Base-by-base conservation (phyloP, 2,329 filamentous ascomycete genomes). In the Biscogniauxia mediterranea region DNA sequence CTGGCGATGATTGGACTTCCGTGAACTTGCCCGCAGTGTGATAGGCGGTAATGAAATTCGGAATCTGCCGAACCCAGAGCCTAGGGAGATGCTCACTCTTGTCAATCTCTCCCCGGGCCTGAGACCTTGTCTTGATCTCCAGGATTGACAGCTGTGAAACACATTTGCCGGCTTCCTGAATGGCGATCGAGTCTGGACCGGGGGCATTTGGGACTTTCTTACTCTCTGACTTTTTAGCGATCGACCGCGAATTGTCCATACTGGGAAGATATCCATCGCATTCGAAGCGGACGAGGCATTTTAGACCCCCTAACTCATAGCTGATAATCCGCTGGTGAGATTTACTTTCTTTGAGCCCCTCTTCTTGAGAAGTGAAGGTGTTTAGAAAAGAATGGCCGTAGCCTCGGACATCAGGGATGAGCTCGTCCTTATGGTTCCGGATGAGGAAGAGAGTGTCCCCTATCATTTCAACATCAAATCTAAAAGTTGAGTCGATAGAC, bases 251-350 rank as follows among this genome's bases (percentile, higher is more conserved):
- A 56, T 58, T 58, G 2, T 61, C 17, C 11, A 23, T 13, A 21
- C 49, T 38, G 20, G 49, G 11, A 8, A 62, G 38, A 53, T 69
- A 58, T 8, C 64, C 65, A 23, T 70, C 69, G 25, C 68, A 69
- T 42, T 70, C 68, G 28, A 67, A 71, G 19, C 68, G 67, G 32
- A 71, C 67, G 9, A 70, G 63, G 49, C 64, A 71, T 20, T 61
- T 66, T 54, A 70, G 54, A 15, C 61, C 65, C 8, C 56, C 59
- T 26, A 70, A 69, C 21, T 64, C 51, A 55, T 71, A 71, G 21
- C 64, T 66, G 17, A 70, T 54, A 49, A 71, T 59, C 15, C 68
- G 66, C 25, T 70, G 69, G 23, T 71, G 69, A 11, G 68, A 70
- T 42, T 69, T 63, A 11, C 58, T 66, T 25, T 50, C 59, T 5